These are phyloP conservation scores for Penicillium cinerascens DNA, from an alignment of 495 filamentous ascomycete species.

Conservation along the genomic window DNA sequence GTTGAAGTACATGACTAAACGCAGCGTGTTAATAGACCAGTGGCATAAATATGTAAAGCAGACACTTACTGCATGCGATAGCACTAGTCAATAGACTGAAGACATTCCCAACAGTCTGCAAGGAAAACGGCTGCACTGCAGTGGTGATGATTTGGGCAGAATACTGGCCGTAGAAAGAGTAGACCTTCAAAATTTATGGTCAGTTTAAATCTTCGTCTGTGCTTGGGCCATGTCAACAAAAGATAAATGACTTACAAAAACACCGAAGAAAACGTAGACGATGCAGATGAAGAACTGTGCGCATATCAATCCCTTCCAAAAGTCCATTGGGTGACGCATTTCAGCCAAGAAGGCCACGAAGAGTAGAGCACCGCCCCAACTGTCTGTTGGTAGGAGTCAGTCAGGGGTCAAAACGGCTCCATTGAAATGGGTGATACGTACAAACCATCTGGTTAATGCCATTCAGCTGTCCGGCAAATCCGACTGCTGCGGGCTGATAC, in stretches of 20 bases:
- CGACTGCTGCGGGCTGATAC: constrained; percentile 18
- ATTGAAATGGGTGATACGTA: constrained; percentile 49
- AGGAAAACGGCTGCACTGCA: constrained; percentile 48
- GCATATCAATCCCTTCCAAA: constrained; percentile 55
- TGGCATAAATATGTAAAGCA: constrained; percentile 40
- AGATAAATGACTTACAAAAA: constrained; percentile 31
- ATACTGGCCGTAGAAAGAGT: constrained; percentile 56
- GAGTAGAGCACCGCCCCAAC: no score
- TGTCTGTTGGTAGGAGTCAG: no score
- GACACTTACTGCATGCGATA: no score
- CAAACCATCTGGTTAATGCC: constrained; percentile 21
- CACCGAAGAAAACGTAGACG: constrained; percentile 54
- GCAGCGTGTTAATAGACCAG: background rate
- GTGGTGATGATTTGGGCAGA: constrained; percentile 38
- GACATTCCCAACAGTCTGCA: no score
- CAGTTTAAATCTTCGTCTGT: background rate
- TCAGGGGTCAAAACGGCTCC: constrained; percentile 39
- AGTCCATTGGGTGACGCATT: constrained; percentile 60
- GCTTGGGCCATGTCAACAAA: no score
- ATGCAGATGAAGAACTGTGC: constrained; percentile 53
- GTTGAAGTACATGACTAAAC: constrained; percentile 43
- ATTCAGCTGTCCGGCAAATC: constrained; percentile 18
- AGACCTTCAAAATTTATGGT: constrained; percentile 30
- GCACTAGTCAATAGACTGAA: no score
- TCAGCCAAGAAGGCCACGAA: constrained; percentile 66